phyloP scores from a whole-genome alignment of 2,329 filamentous ascomycete genomes.

The Sphaerulina populicola region DNA sequence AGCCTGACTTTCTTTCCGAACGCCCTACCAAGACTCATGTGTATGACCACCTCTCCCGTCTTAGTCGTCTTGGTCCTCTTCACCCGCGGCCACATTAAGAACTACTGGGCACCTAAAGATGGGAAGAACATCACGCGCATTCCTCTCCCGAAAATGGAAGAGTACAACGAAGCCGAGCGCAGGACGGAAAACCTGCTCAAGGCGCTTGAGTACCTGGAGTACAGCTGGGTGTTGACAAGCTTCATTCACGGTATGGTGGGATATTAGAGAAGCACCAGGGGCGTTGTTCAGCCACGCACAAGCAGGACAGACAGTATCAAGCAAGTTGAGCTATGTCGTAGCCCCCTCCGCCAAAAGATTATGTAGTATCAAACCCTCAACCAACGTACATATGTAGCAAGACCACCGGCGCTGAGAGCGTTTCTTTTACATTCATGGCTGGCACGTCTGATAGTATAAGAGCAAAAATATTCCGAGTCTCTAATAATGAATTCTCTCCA shows the following conservation, averaged over 20 bases:
- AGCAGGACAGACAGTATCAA: neutral
- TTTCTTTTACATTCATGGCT: neutral
- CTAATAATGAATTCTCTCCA: neutral
- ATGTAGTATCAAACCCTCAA: neutral
- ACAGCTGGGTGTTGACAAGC: slow-evolving; percentile 30
- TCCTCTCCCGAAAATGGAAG: slow-evolving; percentile 28
- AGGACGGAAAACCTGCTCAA: slow-evolving; percentile 30
- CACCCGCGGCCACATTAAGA: slow-evolving; percentile 30
- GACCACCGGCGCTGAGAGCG: neutral
- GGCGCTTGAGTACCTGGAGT: slow-evolving; percentile 31
- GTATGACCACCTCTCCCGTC: slow-evolving; percentile 20
- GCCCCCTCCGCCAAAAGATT: neutral
- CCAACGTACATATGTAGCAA: neutral
- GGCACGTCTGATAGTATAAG: neutral
- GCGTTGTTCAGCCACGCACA: neutral
- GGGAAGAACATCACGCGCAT: slow-evolving; percentile 27
- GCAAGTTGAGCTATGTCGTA: neutral
- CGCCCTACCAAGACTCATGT: slow-evolving; percentile 16
- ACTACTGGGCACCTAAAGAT: slow-evolving; percentile 31
- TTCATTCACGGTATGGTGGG: slow-evolving; percentile 26
- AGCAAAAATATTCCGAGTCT: too few relatives aligned
- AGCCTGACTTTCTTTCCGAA: slow-evolving; percentile 20
- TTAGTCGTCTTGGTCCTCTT: slow-evolving; percentile 25
- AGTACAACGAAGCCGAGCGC: slow-evolving; percentile 33
- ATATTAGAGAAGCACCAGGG: neutral